Evolutionary conservation across 2,329 filamentous ascomycete species (phyloP).

Genomic region (Exophiala sideris): DNA sequence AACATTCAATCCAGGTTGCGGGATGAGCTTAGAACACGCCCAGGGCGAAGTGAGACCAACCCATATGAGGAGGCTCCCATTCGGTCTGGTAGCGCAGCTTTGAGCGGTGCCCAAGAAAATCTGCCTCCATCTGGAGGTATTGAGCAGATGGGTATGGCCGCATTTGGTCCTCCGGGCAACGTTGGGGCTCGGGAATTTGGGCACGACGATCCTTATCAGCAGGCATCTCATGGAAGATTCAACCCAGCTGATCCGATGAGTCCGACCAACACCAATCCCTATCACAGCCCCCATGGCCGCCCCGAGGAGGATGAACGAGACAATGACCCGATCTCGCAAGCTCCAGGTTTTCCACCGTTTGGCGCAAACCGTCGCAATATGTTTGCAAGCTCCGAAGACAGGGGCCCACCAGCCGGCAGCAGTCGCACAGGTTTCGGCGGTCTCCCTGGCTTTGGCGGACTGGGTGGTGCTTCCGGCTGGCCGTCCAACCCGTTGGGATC

Average conservation of each 20-base stretch:
- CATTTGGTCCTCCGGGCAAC: conserved; percentile 59
- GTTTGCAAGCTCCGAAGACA: conserved; percentile 68
- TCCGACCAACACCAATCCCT: conserved; percentile 93
- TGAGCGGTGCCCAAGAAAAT: conserved; percentile 72
- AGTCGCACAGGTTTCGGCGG: conserved; percentile 52
- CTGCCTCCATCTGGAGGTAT: conserved; percentile 49
- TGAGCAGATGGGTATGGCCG: conserved; percentile 57
- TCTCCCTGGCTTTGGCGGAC: conserved; percentile 63
- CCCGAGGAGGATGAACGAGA: conserved; percentile 62
- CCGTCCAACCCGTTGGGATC: conserved; percentile 57
- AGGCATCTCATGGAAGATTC: conserved; percentile 50
- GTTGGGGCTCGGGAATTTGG: conserved; percentile 57
- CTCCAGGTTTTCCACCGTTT: conserved; percentile 42
- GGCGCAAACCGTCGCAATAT: conserved; percentile 46
- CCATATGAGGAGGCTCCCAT: conserved; percentile 49
- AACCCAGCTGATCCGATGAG: conserved; percentile 69
- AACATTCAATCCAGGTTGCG: conserved; percentile 51
- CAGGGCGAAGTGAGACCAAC: conserved; percentile 49
- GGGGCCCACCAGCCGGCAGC: conserved; percentile 85
- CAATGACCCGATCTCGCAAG: conserved; percentile 42
- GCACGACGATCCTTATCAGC: conserved; percentile 56
- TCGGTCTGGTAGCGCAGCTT: conserved; percentile 60
- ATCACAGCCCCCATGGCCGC: conserved; percentile 79
- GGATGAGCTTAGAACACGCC: conserved; percentile 44
- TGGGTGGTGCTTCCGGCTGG: conserved; percentile 50